Base-by-base conservation (phyloP, 1,284 basidiomycete species). In the Pholiota adiposa region DNA sequence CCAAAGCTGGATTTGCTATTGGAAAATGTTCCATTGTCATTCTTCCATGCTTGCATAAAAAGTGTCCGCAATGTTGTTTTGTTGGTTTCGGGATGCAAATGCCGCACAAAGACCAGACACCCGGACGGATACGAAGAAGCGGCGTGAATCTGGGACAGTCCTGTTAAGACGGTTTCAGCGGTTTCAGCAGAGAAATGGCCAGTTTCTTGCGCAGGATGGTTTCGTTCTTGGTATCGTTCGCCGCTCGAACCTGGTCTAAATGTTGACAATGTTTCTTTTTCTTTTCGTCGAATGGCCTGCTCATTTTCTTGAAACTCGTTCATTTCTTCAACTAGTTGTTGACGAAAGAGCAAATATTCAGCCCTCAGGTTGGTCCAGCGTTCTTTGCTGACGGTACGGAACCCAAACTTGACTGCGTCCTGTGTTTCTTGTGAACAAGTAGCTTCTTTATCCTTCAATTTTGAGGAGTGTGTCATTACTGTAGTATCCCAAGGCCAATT, bases 41-140 rank as follows among this genome's bases (percentile, higher is more conserved):
- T 43, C 19, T 46, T 59, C 31, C 53, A 61, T 9, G 54, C 54
- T 43, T 84, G 79, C 0, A 80, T 68, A 63, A 92, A 87, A 2
- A 91, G 70, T 2, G 76, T 72, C 44, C 84, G 85, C n/a, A 93
- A 75, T 0, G 88, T 87, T 0, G 90, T 92, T 71, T 90, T 92
- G 70, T 92, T 93, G 19, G 89, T 90, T 59, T 85, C 84, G 1
- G 83, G 77, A 61, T 92, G 87, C 6, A 93, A 67, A 67, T 90
- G 82, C 46, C 85, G 85, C 6, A 86, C 81, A 68, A 88, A 89
- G 29, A 90, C 77, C 8, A 93, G 83, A 61, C 89, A 91, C 31
- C 80, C 77, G 2, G 72, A 77, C 0, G 91, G 91, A 67, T 82
- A 92, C 0, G 79, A 73, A 2, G 80, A 79, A 0, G 66, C 67